Base-by-base conservation (phyloP, 768 basidiomycete species). In the Symmetrospora coprosmae region DNA sequence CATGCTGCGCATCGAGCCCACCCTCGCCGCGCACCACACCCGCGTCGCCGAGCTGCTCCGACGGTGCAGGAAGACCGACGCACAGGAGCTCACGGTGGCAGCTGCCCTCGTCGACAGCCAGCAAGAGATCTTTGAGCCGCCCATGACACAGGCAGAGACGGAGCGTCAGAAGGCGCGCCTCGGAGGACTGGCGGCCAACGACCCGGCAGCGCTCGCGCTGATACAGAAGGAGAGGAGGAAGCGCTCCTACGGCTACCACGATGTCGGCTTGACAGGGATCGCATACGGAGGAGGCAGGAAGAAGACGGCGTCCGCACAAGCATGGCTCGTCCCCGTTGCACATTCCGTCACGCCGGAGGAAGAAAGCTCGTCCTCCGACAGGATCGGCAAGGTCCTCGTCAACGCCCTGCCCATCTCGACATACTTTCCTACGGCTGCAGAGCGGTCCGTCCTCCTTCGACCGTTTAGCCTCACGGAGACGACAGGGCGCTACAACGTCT, bases 381-480 rank as follows among this genome's bases (percentile, higher is more conserved):
- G 43, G 13, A 46, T 59, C 34, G 66, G 65, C 3, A 66, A 35
- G 47, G 78, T 96, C 65, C 78, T 99, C 63, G 75, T 97, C 74
- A 97, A 99, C 74, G 84, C 86, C 67, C 72, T 81, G 2, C 85
- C 87, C 2, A 74, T 97, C 39, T 77, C 82, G 39, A 74, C 81
- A 37, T 91, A 86, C 75, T 97, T 99, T 74, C 73, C 80, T 3
- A 69, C 81, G 19, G 77, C 82, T 2, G 76, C 79, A 0, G 88
- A 94, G 71, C 80, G 91, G 40, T 87, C 92, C 69, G 77, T 80
- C 14, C 77, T 91, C 53, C 76, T 89, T 21, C 81, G 86, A 17
- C 90, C 94, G 0, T 75, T 99, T 62, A 85, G 84, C 67, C 74
- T 96, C 23, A 81, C 87, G 0, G 87, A 87, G 21, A 75, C 84